Percentiles rank a stretch among this genome's conserved stretches.
These are phyloP conservation scores for Yamadazyma siamensis DNA, from an alignment of 1,139 yeast genomes.

Conservation along the genomic window DNA sequence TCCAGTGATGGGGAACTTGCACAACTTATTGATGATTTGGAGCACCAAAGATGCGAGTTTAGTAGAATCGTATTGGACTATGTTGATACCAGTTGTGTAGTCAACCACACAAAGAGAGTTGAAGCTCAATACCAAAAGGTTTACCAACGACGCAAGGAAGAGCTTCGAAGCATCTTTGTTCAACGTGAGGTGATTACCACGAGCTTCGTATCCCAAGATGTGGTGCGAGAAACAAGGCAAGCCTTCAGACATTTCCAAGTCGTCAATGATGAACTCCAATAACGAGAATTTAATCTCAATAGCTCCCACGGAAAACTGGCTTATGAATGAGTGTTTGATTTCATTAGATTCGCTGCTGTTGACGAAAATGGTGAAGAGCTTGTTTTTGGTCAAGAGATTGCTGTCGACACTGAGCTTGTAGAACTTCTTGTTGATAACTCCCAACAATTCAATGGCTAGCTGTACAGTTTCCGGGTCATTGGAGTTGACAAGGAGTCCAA, in stretches of 20 bases:
- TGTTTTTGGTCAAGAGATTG: conserved; percentile 46
- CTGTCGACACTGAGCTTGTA: conserved; percentile 29
- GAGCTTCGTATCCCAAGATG: conserved; percentile 61
- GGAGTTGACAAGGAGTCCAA: conserved; percentile 69
- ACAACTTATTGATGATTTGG: conserved; percentile 58
- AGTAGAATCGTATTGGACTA: conserved; percentile 52
- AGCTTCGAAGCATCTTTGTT: conserved; percentile 25
- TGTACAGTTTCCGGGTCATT: conserved; percentile 47
- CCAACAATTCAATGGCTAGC: conserved; percentile 51
- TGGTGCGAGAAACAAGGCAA: conserved; percentile 66
- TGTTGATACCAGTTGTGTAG: conserved; percentile 31
- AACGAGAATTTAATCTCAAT: conserved; percentile 55
- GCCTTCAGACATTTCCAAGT: conserved; percentile 39
- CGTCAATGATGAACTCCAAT: conserved; percentile 53
- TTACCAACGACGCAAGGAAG: conserved; percentile 47
- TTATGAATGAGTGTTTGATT: conserved; percentile 69
- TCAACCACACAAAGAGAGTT: conserved; percentile 36
- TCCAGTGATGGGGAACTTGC: conserved; percentile 55
- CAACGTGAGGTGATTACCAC: conserved; percentile 29
- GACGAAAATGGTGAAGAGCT: conserved; percentile 69
- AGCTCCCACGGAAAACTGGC: conserved; percentile 55
- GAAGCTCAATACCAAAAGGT: conserved; percentile 47
- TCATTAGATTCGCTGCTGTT: conserved; percentile 70
- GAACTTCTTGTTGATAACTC: conserved; percentile 52
- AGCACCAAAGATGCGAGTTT: conserved; percentile 55